These are phyloP conservation scores for Corrigiola litoralis DNA, from an alignment of 179 eudicot genomes.

Conservation along the genomic window DNA sequence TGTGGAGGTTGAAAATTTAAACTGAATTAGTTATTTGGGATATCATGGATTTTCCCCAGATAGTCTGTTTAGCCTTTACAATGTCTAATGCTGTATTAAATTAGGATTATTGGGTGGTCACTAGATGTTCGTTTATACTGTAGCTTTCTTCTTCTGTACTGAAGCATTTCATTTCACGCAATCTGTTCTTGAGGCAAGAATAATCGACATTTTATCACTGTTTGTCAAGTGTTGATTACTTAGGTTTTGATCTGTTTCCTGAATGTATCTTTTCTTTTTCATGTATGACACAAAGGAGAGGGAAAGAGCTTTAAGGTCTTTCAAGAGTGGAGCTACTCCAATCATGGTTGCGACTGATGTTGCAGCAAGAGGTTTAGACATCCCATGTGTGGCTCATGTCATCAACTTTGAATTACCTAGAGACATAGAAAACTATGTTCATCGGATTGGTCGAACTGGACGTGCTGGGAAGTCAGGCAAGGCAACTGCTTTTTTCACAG, in stretches of 20 bases:
- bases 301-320: constrained; percentile 55
- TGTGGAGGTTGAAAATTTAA: no score
- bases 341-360: constrained; percentile 81
- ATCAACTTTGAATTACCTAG: constrained; percentile 71
- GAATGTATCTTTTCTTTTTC: neutral
- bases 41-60: no score
- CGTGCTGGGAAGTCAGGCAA: constrained; percentile 78
- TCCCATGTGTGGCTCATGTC: constrained; percentile 73
- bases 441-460: constrained; percentile 81
- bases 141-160: neutral
- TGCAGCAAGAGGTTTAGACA: constrained; percentile 74
- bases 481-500: constrained; percentile 76
- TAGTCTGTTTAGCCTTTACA: neutral
- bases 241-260: no score
- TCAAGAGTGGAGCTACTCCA: constrained; percentile 57
- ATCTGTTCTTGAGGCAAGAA: neutral
- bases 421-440: constrained; percentile 68
- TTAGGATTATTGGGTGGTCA: neutral
- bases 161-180: neutral
- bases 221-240: no score
- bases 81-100: neutral
- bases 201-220: neutral
- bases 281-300: constrained; percentile 37
- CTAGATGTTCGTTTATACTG: neutral
- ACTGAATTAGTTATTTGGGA: no score